Conservation (phyloP, 371 early-diverging fungal genomes). For the Mortierella sp. region DNA sequence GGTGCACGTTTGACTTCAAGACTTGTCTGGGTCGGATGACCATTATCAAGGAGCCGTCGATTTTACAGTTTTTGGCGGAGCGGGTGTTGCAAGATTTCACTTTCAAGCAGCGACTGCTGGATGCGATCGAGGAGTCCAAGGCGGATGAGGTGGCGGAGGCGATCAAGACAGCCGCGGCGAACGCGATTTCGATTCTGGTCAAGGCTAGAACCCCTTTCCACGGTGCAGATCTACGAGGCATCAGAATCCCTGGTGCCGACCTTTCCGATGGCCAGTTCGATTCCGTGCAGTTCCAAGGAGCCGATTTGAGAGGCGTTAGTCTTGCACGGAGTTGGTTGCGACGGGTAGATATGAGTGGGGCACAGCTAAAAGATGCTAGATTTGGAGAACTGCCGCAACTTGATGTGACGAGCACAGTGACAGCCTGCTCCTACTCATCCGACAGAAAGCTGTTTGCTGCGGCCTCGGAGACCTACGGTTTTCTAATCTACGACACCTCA, state of each 20-base stretch:
- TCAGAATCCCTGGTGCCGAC: slow-evolving; percentile 13
- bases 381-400: not conserved
- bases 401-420: accelerated
- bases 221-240: not conserved
- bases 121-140: slow-evolving; percentile 4
- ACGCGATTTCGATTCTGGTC: slow-evolving; percentile 9
- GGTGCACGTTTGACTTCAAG: not conserved
- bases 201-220: not conserved
- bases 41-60: slow-evolving; percentile 14
- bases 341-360: not conserved
- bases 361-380: not conserved
- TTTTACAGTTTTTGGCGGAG: slow-evolving; percentile 16
- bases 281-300: not conserved
- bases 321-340: not conserved
- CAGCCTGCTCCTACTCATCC: not conserved
- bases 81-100: not conserved
- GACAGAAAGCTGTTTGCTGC: not conserved
- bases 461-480: accelerated
- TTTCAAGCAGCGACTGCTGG: not conserved
- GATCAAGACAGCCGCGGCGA: not conserved
- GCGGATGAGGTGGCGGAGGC: not conserved
- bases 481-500: not conserved
- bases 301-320: not conserved
- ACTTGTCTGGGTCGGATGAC: not conserved
- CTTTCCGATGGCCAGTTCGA: not conserved